Evolutionary conservation across 140 eudicot genomes (phyloP), one percentile per base, ranked within the genome.

Genomic region (Stevia rebaudiana): DNA sequence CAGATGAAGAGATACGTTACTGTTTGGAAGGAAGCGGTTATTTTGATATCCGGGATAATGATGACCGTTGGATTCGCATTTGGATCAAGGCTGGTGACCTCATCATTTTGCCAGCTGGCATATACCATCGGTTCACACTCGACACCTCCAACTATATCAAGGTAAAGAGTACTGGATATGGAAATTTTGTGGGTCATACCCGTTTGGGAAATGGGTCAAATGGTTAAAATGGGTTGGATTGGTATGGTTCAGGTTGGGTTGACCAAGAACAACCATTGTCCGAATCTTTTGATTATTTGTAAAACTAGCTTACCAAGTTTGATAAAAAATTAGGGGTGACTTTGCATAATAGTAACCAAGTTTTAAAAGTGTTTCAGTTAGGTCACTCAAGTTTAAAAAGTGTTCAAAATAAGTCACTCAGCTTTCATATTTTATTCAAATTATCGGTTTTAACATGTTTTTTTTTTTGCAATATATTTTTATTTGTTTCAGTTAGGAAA

Each of bases 21-120:
- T 91, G 98, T 51, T 61, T 91, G 63, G 81, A 84, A 80, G 98
- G 96, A 69, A 84, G 95, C 46, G 98, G 98, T 18, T 91, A 91
- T 70, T 91, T 91, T 63, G 98, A 91, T 74, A 85, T 91, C 18
- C 79, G 98, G 58, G 98, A 81, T 75, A 85, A 85, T 72, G 75
- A 65, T 51, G 98, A 91, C 47, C 89, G 84, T 4, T 91, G 98
- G 98, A 78, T 87, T 52, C 91, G 98, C 19, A 77, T 87, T 69
- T 81, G 86, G 96, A 80, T 91, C 69, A 87, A 79, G 75, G 82
- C 87, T 0, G 96, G 98, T 47, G 98, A 84, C 58, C 82, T 91
- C 33, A 87, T 91, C 57, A 78, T 91, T 64, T 59, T 91, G 62
- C 96, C 98, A 15, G 95, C 98, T 3, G 98, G 98, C 67, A 87